These are phyloP conservation scores for Ustilago sp. DNA, from an alignment of 1,284 basidiomycete species.

Conservation along the genomic window DNA sequence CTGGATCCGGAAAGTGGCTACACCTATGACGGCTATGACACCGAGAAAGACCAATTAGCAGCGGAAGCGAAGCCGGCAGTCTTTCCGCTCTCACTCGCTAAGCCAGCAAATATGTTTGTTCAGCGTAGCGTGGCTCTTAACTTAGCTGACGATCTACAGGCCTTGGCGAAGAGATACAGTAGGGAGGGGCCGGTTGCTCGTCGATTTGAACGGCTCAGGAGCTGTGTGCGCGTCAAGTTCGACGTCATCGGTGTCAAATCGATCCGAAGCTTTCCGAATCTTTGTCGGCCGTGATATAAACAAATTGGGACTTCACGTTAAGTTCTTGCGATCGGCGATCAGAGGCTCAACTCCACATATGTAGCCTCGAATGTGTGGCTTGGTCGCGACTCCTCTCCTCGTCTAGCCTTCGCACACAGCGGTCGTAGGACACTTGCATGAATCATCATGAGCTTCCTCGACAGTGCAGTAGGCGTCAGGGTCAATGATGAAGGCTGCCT, in stretches of 20 bases:
- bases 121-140: background rate
- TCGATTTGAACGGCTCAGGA: background rate
- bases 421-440: background rate
- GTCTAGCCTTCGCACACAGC: no score
- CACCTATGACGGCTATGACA: conserved; percentile 1
- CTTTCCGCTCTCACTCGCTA: background rate
- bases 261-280: conserved; percentile 26
- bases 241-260: conserved; percentile 28
- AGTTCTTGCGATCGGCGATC: background rate
- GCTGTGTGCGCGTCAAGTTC: conserved; percentile 12
- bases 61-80: conserved; percentile 1
- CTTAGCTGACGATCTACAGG: conserved; percentile 1
- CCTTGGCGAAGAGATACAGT: background rate
- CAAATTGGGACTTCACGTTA: background rate
- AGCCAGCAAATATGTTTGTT: background rate
- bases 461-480: background rate
- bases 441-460: background rate
- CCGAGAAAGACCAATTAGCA: background rate
- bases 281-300: conserved; percentile 6
- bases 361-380: background rate
- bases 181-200: background rate
- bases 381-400: background rate
- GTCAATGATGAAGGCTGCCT: background rate
- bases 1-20: background rate
- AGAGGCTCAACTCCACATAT: background rate